A percentile compares a stretch with the other conserved stretches of the same genome.
Evolutionary conservation across 2,329 filamentous ascomycete genomes (phyloP).

Genomic region (Sarocladiaceae sp.): DNA sequence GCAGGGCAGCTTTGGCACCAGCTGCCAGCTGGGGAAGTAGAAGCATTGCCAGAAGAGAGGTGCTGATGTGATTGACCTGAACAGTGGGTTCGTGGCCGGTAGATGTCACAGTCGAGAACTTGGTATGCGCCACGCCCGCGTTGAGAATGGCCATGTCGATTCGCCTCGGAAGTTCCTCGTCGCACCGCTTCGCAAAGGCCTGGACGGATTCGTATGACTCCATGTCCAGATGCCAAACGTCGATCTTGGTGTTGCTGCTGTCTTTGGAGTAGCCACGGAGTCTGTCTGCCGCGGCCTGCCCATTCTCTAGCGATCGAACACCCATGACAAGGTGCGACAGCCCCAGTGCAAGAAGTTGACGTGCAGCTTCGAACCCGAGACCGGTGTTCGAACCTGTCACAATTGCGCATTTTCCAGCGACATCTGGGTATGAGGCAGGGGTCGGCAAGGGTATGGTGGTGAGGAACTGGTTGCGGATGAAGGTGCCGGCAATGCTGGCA

Average conservation of each 20-base stretch:
- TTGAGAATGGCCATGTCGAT: slow-evolving; percentile 28
- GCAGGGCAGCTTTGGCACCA: too few relatives aligned
- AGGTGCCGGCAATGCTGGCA: too few relatives aligned
- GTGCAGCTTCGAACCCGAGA: slow-evolving; percentile 37
- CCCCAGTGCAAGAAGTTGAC: slow-evolving; percentile 31
- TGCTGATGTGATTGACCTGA: slow-evolving; percentile 29
- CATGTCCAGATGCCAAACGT: slow-evolving; percentile 22
- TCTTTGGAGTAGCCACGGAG: not conserved
- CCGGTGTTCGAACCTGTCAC: slow-evolving; percentile 41
- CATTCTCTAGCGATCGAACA: slow-evolving; percentile 26
- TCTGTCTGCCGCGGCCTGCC: slow-evolving; percentile 13
- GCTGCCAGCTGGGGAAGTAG: too few relatives aligned
- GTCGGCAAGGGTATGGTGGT: too few relatives aligned
- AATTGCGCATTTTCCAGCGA: too few relatives aligned
- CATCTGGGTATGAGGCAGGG: too few relatives aligned
- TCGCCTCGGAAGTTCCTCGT: slow-evolving; percentile 11
- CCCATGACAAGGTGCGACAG: slow-evolving; percentile 35
- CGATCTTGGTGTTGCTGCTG: slow-evolving; percentile 19
- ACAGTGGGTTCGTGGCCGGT: slow-evolving; percentile 26
- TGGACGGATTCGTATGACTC: slow-evolving; percentile 20
- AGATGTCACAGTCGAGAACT: slow-evolving; percentile 14
- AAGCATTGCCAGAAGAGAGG: slow-evolving; percentile 22
- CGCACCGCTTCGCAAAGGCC: slow-evolving; percentile 15
- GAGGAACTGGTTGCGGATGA: too few relatives aligned
- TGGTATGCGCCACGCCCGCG: slow-evolving; percentile 21